Percentiles rank a stretch among this genome's conserved stretches.
Conservation (phyloP, 2,329 filamentous ascomycete genomes). For the Westerdykella aurantiaca region DNA sequence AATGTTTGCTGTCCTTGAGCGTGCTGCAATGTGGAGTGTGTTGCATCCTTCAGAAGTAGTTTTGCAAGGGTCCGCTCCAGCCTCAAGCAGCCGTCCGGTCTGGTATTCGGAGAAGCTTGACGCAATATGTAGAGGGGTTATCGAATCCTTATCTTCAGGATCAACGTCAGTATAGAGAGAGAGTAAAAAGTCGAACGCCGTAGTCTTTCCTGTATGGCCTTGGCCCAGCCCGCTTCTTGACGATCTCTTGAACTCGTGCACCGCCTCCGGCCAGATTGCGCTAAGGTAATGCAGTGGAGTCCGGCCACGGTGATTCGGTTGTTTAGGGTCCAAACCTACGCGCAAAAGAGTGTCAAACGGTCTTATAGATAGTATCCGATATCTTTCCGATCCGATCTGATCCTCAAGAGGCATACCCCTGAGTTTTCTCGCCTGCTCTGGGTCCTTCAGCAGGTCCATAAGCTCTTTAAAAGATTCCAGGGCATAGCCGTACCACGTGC, state of each 20-base stretch:
- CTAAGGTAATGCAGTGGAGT: slow-evolving; percentile 14
- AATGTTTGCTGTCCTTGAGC: slow-evolving; percentile 29
- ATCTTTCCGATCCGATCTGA: too few species aligned
- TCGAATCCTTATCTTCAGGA: slow-evolving; percentile 5
- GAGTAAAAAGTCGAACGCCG: slow-evolving; percentile 2
- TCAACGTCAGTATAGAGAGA: slow-evolving; percentile 2
- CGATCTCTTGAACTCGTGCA: too few species aligned
- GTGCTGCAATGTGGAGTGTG: slow-evolving; percentile 39
- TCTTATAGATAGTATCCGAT: too few species aligned
- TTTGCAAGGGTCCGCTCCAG: slow-evolving; percentile 33
- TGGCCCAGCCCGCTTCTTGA: slow-evolving; percentile 5
- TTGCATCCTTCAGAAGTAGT: slow-evolving; percentile 30
- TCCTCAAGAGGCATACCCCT: too few species aligned
- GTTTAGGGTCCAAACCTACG: slow-evolving; percentile 2
- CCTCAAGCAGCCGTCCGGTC: slow-evolving; percentile 28
- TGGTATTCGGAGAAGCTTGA: slow-evolving; percentile 12
- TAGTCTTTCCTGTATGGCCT: neutral
- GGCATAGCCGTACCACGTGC: too few species aligned
- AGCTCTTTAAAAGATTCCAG: too few species aligned
- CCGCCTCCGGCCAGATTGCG: too few species aligned
- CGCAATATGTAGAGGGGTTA: slow-evolving; percentile 13
- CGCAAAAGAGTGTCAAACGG: neutral
- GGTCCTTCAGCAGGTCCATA: too few species aligned
- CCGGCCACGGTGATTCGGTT: slow-evolving; percentile 16
- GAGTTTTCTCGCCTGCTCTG: too few species aligned